Evolutionary conservation across 148 eudicot species (phyloP), one percentile per base, ranked within the genome.

Genomic region (Selenicereus undatus): DNA sequence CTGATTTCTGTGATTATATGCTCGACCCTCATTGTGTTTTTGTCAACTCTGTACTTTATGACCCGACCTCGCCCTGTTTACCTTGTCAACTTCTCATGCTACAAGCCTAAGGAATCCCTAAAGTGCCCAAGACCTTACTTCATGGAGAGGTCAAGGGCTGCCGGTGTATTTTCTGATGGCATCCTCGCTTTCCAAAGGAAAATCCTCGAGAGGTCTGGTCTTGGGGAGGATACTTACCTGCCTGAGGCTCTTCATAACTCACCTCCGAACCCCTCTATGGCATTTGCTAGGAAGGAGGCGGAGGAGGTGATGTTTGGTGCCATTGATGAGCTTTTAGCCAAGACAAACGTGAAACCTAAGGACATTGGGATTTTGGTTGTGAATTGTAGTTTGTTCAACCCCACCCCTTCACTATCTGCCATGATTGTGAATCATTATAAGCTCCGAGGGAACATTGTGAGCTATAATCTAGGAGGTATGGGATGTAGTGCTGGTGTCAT

Each of bases 401-500:
- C 78, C 1, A 80, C 82, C 12, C 82, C 82, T 1, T 80, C 82
- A 7, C 43, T 80, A 22, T 73, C 82, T 6, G 78, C 82, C 18
- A 80, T 80, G 78, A 30, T 74, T 24, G 72, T 80, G 8, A 80
- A 80, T 43, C 77, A 43, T 42, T 80, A 72, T 48, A 73, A 73
- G 69, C 51, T 80, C 16, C 18, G 82, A 26, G 74, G 82, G 36
- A 72, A 80, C 62, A 74, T 80, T 11, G 48, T 42, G 71, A 80
- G 82, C 50, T 80, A 58, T 10, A 73, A 73, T 17, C 12, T 80
- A 18, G 77, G 42, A 5, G 82, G 82, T 2, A 80, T 80, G 82
- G 82, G 77, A 12, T 80, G 72, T 62, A 80, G 77, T 27, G 82
- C 82, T 1, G 76, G 82, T 10, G 56, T 80, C 7, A 73, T 73